These are phyloP conservation scores for Trypanosomatidae sp. DNA, from an alignment of 208 protist species.

Conservation along the genomic window DNA sequence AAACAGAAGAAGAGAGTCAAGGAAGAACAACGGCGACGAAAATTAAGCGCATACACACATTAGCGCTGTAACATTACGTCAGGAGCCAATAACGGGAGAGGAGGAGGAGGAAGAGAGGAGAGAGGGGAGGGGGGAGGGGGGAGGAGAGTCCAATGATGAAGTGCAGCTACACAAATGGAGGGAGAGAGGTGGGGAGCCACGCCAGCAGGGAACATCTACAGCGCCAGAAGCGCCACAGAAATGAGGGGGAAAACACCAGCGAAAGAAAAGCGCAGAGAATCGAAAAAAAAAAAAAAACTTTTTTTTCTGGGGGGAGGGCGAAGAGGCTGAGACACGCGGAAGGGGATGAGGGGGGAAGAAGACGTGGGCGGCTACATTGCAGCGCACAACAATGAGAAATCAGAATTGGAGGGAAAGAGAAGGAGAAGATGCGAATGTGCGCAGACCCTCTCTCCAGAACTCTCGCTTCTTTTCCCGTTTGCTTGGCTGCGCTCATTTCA, in stretches of 20 bases:
- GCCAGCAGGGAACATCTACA: background rate
- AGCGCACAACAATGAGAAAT: background rate
- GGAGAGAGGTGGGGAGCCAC: background rate
- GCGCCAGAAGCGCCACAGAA: background rate
- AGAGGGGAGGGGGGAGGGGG: background rate
- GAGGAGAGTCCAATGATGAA: background rate
- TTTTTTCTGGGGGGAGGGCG: background rate
- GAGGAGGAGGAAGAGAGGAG: background rate
- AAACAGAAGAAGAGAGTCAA: too few species aligned
- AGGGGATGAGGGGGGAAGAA: background rate
- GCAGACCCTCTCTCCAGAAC: background rate
- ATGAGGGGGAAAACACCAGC: background rate
- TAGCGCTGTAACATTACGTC: too few species aligned
- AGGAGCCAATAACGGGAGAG: background rate
- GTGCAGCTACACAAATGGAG: background rate
- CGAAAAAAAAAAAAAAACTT: background rate
- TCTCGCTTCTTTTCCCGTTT: background rate
- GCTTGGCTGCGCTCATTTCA: background rate
- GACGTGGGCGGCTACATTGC: background rate
- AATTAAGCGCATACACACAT: too few species aligned
- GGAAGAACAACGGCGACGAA: too few species aligned
- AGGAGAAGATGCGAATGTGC: background rate
- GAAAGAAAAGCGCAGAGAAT: background rate
- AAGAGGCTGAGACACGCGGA: background rate
- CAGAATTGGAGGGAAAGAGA: background rate